Evolutionary conservation across 2,329 filamentous ascomycete genomes (phyloP).

Genomic region (Phyllosticta citrichinensis): DNA sequence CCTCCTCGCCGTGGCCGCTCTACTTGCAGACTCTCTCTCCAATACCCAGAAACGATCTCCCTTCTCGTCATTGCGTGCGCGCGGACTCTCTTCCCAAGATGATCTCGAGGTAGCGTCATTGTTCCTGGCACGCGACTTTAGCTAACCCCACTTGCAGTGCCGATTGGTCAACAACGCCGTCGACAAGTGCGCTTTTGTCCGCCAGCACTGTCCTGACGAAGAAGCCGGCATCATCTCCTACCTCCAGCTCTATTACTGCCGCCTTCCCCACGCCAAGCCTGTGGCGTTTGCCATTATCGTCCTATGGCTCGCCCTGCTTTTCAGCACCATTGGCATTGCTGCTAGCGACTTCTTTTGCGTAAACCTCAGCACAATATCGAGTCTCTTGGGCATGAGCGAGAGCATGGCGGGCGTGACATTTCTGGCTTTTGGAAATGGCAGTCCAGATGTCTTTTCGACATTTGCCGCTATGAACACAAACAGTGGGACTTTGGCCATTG

Average conservation of each 20-base stretch:
- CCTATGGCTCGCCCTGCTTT: constrained; percentile 78
- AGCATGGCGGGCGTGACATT: constrained; percentile 95
- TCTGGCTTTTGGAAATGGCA: constrained; percentile 92
- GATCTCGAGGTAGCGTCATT: constrained; percentile 27
- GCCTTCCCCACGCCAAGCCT: constrained; percentile 55
- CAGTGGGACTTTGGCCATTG: constrained; percentile 91
- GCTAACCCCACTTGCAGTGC: constrained; percentile 38
- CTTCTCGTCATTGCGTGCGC: neutral
- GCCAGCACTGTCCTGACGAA: constrained; percentile 72
- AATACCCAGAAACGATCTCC: neutral
- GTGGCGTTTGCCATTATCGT: constrained; percentile 71
- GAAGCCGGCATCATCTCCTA: constrained; percentile 86
- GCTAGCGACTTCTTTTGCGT: constrained; percentile 98
- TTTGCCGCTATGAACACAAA: constrained; percentile 97
- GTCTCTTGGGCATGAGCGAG: constrained; percentile 83
- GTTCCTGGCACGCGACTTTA: neutral
- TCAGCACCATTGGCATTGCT: constrained; percentile 94
- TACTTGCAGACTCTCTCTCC: constrained; percentile 10
- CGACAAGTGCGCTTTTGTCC: constrained; percentile 83
- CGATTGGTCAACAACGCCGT: constrained; percentile 63
- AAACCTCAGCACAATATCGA: constrained; percentile 87
- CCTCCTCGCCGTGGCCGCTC: constrained; percentile 23
- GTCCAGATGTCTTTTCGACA: constrained; percentile 95
- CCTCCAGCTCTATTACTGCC: constrained; percentile 83
- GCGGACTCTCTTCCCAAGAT: constrained; percentile 12